Percentiles rank a stretch among this genome's conserved stretches.
Conservation (phyloP, 441 rosid species). For the Arabidopsis hybrid region DNA sequence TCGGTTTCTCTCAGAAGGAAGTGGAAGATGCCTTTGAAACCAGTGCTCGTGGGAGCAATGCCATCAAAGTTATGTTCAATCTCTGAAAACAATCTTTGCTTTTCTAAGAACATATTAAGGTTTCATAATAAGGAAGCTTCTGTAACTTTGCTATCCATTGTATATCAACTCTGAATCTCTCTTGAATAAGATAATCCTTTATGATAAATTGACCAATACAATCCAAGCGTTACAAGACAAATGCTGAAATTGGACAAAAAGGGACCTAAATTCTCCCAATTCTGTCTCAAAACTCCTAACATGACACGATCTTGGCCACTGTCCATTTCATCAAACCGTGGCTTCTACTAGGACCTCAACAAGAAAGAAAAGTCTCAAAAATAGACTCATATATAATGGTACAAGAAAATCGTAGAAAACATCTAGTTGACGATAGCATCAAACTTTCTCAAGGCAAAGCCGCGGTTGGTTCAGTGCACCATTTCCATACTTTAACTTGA, state of each 20-base stretch:
- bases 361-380: conserved; percentile 6
- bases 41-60: conserved; percentile 85
- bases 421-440: conserved; percentile 19
- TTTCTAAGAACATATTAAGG: conserved; percentile 5
- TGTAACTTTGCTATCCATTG: conserved; percentile 2
- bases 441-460: conserved; percentile 33
- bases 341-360: conserved; percentile 18
- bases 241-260: conserved; percentile 27
- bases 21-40: conserved; percentile 82
- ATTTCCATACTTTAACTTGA: conserved; percentile 93
- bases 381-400: conserved; percentile 28
- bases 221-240: conserved; percentile 39
- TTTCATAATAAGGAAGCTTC: conserved; percentile 26
- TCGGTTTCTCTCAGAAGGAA: conserved; percentile 83
- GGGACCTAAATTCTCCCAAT: conserved; percentile 31
- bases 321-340: conserved; percentile 13
- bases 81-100: conserved; percentile 42
- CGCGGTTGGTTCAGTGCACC: conserved; percentile 57
- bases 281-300: conserved; percentile 28
- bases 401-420: conserved; percentile 37
- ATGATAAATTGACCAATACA: conserved; percentile 33
- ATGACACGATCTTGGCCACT: conserved; percentile 22
- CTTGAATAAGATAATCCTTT: conserved; percentile 24
- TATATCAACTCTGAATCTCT: conserved; percentile 6
- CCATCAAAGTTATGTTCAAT: conserved; percentile 94